Evolutionary conservation across 306 rosid species (phyloP), one percentile per base, ranked within the genome.

Genomic region (Canavalia gladiata): DNA sequence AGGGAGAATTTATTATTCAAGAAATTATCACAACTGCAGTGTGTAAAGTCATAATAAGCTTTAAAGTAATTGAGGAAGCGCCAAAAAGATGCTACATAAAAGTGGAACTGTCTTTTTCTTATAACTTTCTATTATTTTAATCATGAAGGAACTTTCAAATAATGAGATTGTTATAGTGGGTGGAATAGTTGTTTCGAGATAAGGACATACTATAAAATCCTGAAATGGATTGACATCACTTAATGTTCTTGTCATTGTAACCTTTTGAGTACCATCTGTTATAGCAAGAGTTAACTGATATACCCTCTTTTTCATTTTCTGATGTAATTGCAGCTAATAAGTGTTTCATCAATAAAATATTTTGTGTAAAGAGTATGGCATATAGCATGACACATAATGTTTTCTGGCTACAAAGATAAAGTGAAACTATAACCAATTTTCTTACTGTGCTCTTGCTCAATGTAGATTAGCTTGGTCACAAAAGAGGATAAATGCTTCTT

Each of bases 391-490:
- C 10, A 31, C 29, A 75, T 31, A 58, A 43, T 4, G 28, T 42
- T 58, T 43, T 43, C 54, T 28, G 5, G 29, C 35, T 43, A 8
- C 13, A 67, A 42, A 43, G 57, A 45, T 29, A 57, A 8, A 7
- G 4, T 34, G n/a, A 71, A 49, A 35, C 2, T 28, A 35, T 51
- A 28, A 60, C 41, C 4, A 46, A 0, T 54, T 54, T 28, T 59
- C 78, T 76, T 0, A 86, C 45, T 49, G 25, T 74, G 43, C 7
- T 13, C 4, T 30, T 70, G 13, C 25, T 35, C 54, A 65, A 69
- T 76, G 85, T 70, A 81, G 85, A 54, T 56, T 78, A 71, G 18
- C 74, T 42, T 71, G 68, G 79, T 63, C 79, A 28, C 69, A 77
- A 34, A 83, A 78, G 58, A 64, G 60, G 12, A 35, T 78, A 42